Evolutionary conservation across 768 basidiomycete genomes (phyloP), one percentile per base, ranked within the genome.

Genomic region (Lentinula guzmanii): DNA sequence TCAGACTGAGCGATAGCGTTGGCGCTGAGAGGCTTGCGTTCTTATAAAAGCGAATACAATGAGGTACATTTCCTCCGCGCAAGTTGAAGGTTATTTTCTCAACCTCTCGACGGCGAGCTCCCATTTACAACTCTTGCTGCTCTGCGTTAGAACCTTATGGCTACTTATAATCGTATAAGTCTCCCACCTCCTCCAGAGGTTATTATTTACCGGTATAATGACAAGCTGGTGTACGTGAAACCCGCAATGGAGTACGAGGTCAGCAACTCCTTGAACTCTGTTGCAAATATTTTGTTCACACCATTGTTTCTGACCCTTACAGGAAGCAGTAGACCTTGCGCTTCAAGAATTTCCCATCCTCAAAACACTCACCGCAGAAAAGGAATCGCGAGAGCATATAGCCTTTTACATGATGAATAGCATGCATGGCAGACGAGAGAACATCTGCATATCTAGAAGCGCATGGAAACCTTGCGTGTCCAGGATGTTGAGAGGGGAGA

Each of bases 271-370:
- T 48, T 51, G 37, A 39, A 21, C 39, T 41, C 50, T 51, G 34
- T n/a, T 43, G 11, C 5, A 6, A 41, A 8, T 13, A 33, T 21
- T 31, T n/a, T 43, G 2, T 24, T 50, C 24, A 7, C 35, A 10
- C 16, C 15, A 28, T 39, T 2, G 3, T 16, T 13, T 42, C 31
- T 24, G 5, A 8, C 13, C 39, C 3, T 24, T 8, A 43, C 48
- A 85, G 84, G 70, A 79, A 72, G 85, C 85, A 0, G 66, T 86
- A 34, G 72, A 75, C 24, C 73, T 79, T 41, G 84, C 81, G 4
- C 76, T 78, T 42, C 75, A 79, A 58, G 83, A 81, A 46, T 86
- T 82, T 39, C 70, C 45, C 78, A 86, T 31, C 67, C 64, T 6
- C 60, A 67, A 6, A 62, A 24, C 18, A 11, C 8, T 16, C 13